Percentiles rank a stretch among this genome's conserved stretches.
phyloP scores from a whole-genome alignment of 371 early-diverging fungal species.

The Actinomortierella wolfii region DNA sequence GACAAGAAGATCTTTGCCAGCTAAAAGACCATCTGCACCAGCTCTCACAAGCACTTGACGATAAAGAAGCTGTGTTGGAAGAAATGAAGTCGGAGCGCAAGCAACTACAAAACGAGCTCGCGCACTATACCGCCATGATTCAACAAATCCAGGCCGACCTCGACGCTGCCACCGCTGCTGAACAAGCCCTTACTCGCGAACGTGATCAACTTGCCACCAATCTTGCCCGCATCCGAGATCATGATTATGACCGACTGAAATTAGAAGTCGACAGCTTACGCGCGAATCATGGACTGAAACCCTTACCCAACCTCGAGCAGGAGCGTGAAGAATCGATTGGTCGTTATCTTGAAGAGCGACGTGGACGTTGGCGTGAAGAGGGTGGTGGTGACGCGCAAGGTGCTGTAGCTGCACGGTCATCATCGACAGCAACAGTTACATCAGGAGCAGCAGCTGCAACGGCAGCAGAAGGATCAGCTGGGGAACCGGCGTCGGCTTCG shows the following conservation, averaged over 20 bases:
- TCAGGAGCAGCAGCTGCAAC: background rate
- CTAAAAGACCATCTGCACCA: constrained; percentile 30
- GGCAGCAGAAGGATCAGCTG: constrained; percentile 1
- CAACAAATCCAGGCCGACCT: constrained; percentile 34
- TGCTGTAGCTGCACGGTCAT: background rate
- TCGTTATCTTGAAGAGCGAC: constrained; percentile 35
- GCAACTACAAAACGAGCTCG: constrained; percentile 21
- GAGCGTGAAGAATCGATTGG: constrained; percentile 37
- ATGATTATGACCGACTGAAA: constrained; percentile 29
- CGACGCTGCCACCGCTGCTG: constrained; percentile 30
- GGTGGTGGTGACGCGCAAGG: constrained; percentile 1
- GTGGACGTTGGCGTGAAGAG: constrained; percentile 40
- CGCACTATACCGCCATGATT: constrained; percentile 23
- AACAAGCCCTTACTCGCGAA: constrained; percentile 22
- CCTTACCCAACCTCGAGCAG: constrained; percentile 32
- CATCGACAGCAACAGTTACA: background rate
- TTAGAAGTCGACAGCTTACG: constrained; percentile 38
- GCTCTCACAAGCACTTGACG: constrained; percentile 24
- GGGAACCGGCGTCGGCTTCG: background rate
- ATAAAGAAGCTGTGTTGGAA: constrained; percentile 28
- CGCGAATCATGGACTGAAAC: constrained; percentile 18
- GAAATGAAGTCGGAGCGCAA: constrained; percentile 32
- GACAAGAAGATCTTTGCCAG: constrained; percentile 34
- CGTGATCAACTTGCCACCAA: constrained; percentile 39
- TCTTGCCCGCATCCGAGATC: constrained; percentile 23